These are phyloP conservation scores for Fusarium pseudoanthophilum DNA, from an alignment of 2,329 filamentous ascomycete species.

Conservation along the genomic window DNA sequence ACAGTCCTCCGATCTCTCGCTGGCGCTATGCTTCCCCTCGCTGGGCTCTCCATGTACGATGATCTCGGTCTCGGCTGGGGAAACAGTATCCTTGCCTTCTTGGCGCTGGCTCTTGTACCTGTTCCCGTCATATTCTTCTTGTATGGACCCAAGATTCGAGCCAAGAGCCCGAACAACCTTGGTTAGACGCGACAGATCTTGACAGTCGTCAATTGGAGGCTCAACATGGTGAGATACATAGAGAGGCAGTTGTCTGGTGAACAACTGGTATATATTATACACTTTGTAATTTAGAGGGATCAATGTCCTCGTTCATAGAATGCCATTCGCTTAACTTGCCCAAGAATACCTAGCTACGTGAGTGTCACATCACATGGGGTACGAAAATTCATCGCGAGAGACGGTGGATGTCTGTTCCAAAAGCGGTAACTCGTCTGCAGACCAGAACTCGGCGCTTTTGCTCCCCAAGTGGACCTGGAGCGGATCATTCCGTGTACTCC, in stretches of 20 bases:
- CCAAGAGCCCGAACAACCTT: slow-evolving; percentile 38
- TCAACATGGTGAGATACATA: rapidly evolving
- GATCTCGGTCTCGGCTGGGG: slow-evolving; percentile 60
- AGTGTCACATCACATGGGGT: rapidly evolving
- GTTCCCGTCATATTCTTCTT: slow-evolving; percentile 36
- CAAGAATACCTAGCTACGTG: background rate
- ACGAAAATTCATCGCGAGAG: background rate
- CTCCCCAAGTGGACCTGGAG: background rate
- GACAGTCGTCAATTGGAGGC: rapidly evolving
- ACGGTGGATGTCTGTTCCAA: rapidly evolving
- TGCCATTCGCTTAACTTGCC: background rate
- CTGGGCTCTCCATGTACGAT: slow-evolving; percentile 57
- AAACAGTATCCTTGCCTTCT: slow-evolving; percentile 57
- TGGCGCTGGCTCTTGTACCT: slow-evolving; percentile 48
- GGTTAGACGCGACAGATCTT: background rate
- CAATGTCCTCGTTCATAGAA: background rate
- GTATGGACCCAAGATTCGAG: slow-evolving; percentile 40
- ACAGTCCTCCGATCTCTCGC: slow-evolving; percentile 62
- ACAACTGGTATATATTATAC: background rate
- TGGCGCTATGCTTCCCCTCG: slow-evolving; percentile 72
- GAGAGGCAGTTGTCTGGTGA: background rate
- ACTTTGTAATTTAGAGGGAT: background rate
- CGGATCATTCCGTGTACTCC: background rate
- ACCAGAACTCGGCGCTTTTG: background rate
- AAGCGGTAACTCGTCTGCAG: background rate